Conservation (phyloP, 441 rosid species). For the Pelargonium myrrhifolium region DNA sequence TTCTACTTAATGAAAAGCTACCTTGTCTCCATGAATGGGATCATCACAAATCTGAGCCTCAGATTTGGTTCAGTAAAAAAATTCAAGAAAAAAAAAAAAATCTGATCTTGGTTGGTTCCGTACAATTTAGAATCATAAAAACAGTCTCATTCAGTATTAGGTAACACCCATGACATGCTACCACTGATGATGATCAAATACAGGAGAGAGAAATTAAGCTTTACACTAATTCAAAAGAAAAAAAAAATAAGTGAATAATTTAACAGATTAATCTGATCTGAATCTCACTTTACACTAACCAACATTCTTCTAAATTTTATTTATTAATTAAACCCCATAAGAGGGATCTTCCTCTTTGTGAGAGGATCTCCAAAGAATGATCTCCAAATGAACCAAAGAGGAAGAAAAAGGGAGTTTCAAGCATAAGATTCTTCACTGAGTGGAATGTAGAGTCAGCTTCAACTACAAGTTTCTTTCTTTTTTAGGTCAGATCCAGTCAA, state of each 20-base stretch:
- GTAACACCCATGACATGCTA: too few species aligned
- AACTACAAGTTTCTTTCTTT: slow-evolving; percentile 16
- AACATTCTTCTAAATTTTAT: not conserved
- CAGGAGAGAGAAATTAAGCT: too few species aligned
- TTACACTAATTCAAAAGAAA: too few species aligned
- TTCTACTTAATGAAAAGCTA: slow-evolving; percentile 23
- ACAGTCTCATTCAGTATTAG: not conserved
- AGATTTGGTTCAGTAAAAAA: slow-evolving; percentile 5
- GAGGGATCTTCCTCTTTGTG: slow-evolving; percentile 25
- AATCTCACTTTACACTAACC: slow-evolving; percentile 22
- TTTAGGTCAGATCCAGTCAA: slow-evolving; percentile 30
- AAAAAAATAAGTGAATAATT: not conserved
- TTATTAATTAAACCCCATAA: not conserved
- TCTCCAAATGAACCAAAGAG: slow-evolving; percentile 10
- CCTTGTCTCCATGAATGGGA: slow-evolving; percentile 27
- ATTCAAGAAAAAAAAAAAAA: slow-evolving; percentile 17
- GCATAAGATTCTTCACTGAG: slow-evolving; percentile 34
- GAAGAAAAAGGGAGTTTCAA: slow-evolving; percentile 14
- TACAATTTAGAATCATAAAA: slow-evolving; percentile 21
- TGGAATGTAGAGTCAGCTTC: slow-evolving; percentile 46
- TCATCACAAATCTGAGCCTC: slow-evolving; percentile 22
- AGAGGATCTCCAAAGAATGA: slow-evolving; percentile 27
- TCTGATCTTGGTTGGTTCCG: slow-evolving; percentile 11
- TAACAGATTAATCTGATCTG: slow-evolving; percentile 18
- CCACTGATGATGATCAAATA: too few species aligned